Percentiles rank a stretch among this genome's conserved stretches.
Evolutionary conservation across 1,284 basidiomycete species (phyloP).

Genomic region (Microbotryum lychnidis-dioicae): DNA sequence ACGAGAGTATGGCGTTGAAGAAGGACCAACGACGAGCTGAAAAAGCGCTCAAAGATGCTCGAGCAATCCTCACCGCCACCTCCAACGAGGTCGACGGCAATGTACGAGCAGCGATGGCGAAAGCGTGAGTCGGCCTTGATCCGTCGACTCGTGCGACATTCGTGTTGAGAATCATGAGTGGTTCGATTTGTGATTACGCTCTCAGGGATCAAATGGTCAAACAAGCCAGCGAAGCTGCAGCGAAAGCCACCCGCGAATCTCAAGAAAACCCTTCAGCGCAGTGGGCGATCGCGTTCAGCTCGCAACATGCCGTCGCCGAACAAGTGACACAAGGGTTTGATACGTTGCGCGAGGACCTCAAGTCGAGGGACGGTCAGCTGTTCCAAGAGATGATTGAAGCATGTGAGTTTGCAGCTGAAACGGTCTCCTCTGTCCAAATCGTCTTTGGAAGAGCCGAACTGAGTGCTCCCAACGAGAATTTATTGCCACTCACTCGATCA

Average conservation of each 20-base stretch:
- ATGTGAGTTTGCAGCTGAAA: constrained; percentile 2
- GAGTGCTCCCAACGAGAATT: too few relatives aligned
- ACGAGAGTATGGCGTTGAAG: background rate
- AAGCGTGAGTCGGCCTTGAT: background rate
- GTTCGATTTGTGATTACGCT: background rate
- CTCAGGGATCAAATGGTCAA: background rate
- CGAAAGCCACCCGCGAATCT: too few relatives aligned
- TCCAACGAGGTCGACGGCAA: background rate
- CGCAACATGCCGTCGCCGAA: background rate
- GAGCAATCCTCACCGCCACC: background rate
- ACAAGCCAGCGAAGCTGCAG: too few relatives aligned
- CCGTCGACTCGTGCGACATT: too few relatives aligned
- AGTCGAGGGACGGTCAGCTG: background rate
- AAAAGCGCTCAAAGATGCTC: constrained; percentile 2
- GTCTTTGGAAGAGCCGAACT: too few relatives aligned
- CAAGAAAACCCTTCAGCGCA: background rate
- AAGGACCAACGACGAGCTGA: background rate
- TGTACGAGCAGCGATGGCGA: background rate
- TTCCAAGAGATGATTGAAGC: background rate
- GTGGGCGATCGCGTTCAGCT: background rate
- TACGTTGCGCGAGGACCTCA: background rate
- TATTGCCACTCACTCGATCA: background rate
- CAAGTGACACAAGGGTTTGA: background rate
- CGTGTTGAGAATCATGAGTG: background rate
- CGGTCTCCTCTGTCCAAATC: too few relatives aligned